phyloP scores from a whole-genome alignment of 495 filamentous ascomycete species.

The Alectoria sarmentosa region DNA sequence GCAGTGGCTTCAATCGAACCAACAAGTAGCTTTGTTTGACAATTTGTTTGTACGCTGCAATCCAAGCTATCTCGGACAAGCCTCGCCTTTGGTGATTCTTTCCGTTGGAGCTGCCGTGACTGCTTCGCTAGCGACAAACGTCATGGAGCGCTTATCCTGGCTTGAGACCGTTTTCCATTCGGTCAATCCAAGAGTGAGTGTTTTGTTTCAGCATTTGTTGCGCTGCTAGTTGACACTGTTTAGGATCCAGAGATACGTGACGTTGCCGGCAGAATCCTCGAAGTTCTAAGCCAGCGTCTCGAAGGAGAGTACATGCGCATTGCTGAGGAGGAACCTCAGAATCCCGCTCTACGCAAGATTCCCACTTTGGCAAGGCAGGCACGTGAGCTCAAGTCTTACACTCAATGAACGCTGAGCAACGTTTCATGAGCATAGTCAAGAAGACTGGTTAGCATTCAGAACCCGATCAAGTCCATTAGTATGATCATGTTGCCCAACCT shows the following conservation, averaged over 20 bases:
- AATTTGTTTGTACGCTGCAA: slow-evolving; percentile 67
- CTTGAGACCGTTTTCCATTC: slow-evolving; percentile 61
- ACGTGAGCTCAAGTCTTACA: slow-evolving; percentile 39
- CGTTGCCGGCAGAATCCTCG: slow-evolving; percentile 57
- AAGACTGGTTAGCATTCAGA: neutral
- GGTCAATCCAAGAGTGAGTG: slow-evolving; percentile 44
- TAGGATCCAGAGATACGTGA: slow-evolving; percentile 72
- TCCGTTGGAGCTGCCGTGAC: slow-evolving; percentile 80
- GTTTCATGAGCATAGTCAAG: neutral
- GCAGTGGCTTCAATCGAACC: slow-evolving; percentile 79
- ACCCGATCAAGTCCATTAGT: too few relatives aligned
- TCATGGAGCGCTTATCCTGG: slow-evolving; percentile 66
- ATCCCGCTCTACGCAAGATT: slow-evolving; percentile 58
- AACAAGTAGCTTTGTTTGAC: slow-evolving; percentile 72
- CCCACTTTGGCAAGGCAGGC: slow-evolving; percentile 47
- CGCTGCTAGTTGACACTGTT: slow-evolving; percentile 1
- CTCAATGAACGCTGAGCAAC: neutral
- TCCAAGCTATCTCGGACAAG: slow-evolving; percentile 59
- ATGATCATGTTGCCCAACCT: neutral
- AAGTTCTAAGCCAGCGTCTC: slow-evolving; percentile 61
- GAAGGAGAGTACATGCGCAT: slow-evolving; percentile 64
- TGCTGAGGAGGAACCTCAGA: slow-evolving; percentile 51
- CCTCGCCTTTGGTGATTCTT: slow-evolving; percentile 71
- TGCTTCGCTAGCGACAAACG: slow-evolving; percentile 55
- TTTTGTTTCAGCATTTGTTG: neutral